A percentile compares a stretch with the other conserved stretches of the same genome.
These are phyloP conservation scores for Backusella tarrabulga DNA, from an alignment of 192 early-diverging fungal species.

Conservation along the genomic window DNA sequence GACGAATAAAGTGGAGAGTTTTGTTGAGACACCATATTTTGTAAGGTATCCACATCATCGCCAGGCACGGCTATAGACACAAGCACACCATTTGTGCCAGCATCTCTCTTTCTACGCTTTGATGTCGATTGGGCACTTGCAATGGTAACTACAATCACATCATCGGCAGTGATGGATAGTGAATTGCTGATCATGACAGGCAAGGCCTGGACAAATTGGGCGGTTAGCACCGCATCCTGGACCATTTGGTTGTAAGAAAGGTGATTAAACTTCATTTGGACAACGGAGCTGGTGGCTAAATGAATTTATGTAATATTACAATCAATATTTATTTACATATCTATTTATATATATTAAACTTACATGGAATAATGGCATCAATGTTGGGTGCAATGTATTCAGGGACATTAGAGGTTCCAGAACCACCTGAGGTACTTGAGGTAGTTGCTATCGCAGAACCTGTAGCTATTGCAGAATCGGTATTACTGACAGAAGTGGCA, in stretches of 20 bases:
- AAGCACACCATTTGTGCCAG: slow-evolving; percentile 3
- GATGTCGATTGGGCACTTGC: not conserved
- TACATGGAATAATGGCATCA: slow-evolving; percentile 22
- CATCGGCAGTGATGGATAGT: slow-evolving; percentile 10
- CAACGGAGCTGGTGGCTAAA: slow-evolving; percentile 2
- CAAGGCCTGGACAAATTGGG: slow-evolving; percentile 28
- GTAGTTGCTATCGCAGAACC: not conserved
- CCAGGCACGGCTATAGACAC: slow-evolving; percentile 31
- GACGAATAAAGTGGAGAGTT: slow-evolving; percentile 10
- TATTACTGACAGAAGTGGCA: not conserved
- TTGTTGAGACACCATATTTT: slow-evolving; percentile 4
- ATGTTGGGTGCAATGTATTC: slow-evolving; percentile 32
- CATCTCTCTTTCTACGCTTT: not conserved
- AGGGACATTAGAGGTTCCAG: slow-evolving; percentile 5
- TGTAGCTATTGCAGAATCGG: not conserved
- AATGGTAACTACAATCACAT: slow-evolving; percentile 33
- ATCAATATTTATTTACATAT: not conserved
- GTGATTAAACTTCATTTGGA: slow-evolving; percentile 23
- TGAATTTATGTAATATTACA: not conserved
- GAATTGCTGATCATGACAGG: slow-evolving; percentile 20
- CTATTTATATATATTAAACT: not conserved
- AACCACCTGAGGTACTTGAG: not conserved
- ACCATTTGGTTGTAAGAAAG: slow-evolving; percentile 31
- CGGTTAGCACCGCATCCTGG: slow-evolving; percentile 25
- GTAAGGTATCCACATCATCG: slow-evolving; percentile 5